phyloP scores from a whole-genome alignment of 345 rosid genomes.

The Camelina neglecta region DNA sequence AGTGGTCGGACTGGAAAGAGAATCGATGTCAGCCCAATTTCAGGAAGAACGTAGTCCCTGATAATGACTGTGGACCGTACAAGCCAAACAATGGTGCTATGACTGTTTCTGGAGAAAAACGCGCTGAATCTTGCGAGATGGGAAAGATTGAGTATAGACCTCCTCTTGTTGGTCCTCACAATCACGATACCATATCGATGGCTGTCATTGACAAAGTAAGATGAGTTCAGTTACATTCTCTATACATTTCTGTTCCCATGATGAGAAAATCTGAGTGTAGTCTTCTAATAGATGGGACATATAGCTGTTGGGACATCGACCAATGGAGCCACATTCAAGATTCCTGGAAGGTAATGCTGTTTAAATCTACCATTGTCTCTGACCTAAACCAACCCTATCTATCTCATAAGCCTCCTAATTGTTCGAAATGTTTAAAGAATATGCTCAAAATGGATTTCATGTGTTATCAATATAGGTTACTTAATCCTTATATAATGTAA shows the following conservation, averaged over 20 bases:
- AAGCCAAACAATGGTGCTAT: slow-evolving; percentile 42
- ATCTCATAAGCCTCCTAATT: not conserved
- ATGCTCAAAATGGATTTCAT: slow-evolving; percentile 1
- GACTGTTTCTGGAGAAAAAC: slow-evolving; percentile 28
- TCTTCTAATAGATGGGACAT: slow-evolving; percentile 65
- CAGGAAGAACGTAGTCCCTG: slow-evolving; percentile 75
- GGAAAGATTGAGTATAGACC: slow-evolving; percentile 47
- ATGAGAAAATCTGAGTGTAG: not conserved
- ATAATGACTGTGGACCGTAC: slow-evolving; percentile 78
- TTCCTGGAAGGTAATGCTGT: slow-evolving; percentile 82
- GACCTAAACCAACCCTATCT: not conserved
- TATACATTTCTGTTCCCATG: not conserved
- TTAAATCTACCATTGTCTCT: not conserved
- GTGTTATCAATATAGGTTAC: not conserved
- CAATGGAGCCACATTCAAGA: slow-evolving; percentile 94
- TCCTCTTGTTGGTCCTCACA: slow-evolving; percentile 69
- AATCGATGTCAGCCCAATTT: slow-evolving; percentile 81
- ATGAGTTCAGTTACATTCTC: slow-evolving; percentile 24
- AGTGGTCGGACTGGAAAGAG: slow-evolving; percentile 83
- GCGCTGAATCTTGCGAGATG: slow-evolving; percentile 41
- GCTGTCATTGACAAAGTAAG: slow-evolving; percentile 84
- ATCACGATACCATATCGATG: slow-evolving; percentile 94
- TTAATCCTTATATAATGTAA: not conserved
- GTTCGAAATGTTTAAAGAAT: not conserved
- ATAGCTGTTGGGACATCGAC: slow-evolving; percentile 97